These are phyloP conservation scores for Pichia cactophila DNA, from an alignment of 1,139 yeast genomes.

Conservation along the genomic window DNA sequence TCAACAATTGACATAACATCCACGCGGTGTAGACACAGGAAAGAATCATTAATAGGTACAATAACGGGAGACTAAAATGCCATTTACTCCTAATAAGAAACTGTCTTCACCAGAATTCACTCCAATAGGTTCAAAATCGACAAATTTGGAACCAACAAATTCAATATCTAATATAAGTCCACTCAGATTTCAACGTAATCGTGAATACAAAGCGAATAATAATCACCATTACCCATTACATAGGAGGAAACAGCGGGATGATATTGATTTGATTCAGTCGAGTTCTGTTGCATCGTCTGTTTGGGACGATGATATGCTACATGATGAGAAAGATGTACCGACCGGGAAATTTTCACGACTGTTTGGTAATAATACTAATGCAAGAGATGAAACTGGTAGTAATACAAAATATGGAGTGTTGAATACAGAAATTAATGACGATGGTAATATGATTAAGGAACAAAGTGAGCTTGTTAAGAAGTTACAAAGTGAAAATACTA, in stretches of 20 bases:
- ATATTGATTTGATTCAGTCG: constrained; percentile 3
- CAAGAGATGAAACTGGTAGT: constrained; percentile 6
- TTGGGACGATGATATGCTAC: constrained; percentile 9
- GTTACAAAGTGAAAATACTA: constrained; percentile 54
- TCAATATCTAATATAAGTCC: constrained; percentile 9
- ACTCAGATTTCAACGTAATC: not conserved
- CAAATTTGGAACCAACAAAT: constrained; percentile 1
- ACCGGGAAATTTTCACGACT: constrained; percentile 5
- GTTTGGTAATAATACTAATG: not conserved
- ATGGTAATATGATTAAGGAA: constrained; percentile 42
- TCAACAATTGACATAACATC: not conserved
- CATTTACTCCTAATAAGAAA: not conserved
- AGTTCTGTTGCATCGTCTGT: constrained; percentile 13
- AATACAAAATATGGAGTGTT: constrained; percentile 3
- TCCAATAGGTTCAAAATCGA: constrained; percentile 14
- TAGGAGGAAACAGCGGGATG: not conserved
- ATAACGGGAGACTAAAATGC: not conserved
- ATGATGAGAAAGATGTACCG: not conserved
- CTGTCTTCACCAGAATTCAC: constrained; percentile 11
- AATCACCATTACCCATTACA: not conserved
- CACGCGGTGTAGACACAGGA: not conserved
- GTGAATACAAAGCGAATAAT: not conserved
- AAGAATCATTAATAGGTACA: no score
- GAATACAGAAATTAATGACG: constrained; percentile 8
- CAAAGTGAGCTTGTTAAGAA: constrained; percentile 46